phyloP scores from a whole-genome alignment of 2,329 filamentous ascomycete genomes.

The Lachnellula arida region DNA sequence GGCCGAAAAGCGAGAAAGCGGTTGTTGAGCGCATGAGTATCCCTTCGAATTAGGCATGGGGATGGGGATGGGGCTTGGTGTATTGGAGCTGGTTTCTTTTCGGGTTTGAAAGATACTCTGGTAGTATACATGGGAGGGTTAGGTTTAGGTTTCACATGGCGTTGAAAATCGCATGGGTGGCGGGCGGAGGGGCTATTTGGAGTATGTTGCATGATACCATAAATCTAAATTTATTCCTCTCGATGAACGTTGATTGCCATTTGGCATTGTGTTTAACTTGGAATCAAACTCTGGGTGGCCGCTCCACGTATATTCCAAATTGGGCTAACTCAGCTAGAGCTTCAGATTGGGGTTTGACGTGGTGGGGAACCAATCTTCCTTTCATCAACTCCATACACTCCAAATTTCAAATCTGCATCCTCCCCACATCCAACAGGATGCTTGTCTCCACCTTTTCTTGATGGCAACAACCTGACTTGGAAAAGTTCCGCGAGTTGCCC shows the following conservation, averaged over 20 bases:
- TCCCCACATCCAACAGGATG: too few species aligned
- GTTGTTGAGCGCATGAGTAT: slow-evolving; percentile 41
- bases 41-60: slow-evolving; percentile 10
- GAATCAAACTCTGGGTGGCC: too few species aligned
- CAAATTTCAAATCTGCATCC: too few species aligned
- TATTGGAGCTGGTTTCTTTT: background rate
- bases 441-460: too few species aligned
- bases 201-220: background rate
- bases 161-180: background rate
- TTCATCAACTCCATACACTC: too few species aligned
- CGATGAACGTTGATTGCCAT: background rate
- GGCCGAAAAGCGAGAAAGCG: slow-evolving; percentile 45
- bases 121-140: slow-evolving; percentile 1
- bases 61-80: background rate
- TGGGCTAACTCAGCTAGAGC: too few species aligned
- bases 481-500: too few species aligned
- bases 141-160: background rate
- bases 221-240: background rate
- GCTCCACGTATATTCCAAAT: too few species aligned
- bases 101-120: slow-evolving; percentile 5
- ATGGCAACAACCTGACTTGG: too few species aligned
- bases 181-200: background rate
- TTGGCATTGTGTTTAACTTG: too few species aligned
- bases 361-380: too few species aligned
- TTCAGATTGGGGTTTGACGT: too few species aligned